A percentile compares a stretch with the other conserved stretches of the same genome.
phyloP scores from a whole-genome alignment of 352 stramenopile genomes.

The Thalassiosira mediterranea region DNA sequence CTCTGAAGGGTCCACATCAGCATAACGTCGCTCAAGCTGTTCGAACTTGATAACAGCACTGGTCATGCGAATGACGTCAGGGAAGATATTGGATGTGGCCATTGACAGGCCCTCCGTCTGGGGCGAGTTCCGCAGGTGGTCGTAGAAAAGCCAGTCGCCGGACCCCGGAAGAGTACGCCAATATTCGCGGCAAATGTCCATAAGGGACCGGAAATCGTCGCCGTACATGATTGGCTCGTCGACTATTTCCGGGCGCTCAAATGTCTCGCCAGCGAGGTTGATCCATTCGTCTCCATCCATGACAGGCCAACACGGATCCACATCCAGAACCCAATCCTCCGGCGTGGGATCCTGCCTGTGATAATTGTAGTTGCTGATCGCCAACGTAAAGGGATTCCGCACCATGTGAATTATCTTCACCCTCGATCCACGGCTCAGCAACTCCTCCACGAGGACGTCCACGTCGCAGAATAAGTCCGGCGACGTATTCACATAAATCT shows the following conservation, averaged over 20 bases:
- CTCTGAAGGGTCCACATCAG: background rate
- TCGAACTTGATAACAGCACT: conserved; percentile 11
- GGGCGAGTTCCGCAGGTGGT: background rate
- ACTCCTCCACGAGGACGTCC: background rate
- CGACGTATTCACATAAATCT: background rate
- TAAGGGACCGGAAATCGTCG: background rate
- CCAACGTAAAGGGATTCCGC: conserved; percentile 6
- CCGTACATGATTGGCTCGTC: background rate
- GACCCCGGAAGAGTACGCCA: background rate
- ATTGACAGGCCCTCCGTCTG: background rate
- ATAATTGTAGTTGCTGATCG: conserved; percentile 20
- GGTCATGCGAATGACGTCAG: conserved; percentile 2
- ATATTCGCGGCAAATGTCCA: background rate
- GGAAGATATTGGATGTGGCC: background rate
- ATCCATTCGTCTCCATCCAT: background rate
- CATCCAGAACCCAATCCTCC: conserved; percentile 7
- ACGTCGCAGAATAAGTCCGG: conserved; percentile 13
- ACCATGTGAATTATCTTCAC: conserved; percentile 14
- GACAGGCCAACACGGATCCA: conserved; percentile 1
- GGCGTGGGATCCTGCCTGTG: conserved; percentile 21
- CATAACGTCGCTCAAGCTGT: background rate
- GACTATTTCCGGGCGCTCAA: too few relatives aligned
- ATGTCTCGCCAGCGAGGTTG: background rate
- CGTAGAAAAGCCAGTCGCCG: background rate
- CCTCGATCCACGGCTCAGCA: background rate